These are phyloP conservation scores for Sphaerulina vaccinii DNA, from an alignment of 2,329 filamentous ascomycete species.

Conservation along the genomic window DNA sequence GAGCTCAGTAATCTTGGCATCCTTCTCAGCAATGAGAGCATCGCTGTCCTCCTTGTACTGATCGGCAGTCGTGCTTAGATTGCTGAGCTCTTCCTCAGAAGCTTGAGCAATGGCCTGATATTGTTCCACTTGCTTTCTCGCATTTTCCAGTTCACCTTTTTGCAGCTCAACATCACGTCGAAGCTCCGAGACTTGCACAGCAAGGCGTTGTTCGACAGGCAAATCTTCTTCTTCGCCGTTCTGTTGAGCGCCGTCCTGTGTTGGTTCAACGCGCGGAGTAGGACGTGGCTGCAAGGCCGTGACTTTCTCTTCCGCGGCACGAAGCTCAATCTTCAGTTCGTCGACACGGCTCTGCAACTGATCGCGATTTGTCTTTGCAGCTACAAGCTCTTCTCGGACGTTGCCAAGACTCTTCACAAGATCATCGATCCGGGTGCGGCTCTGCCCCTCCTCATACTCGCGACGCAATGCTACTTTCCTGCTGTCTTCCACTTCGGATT, in stretches of 20 bases:
- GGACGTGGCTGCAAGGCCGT: constrained; percentile 78
- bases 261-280: constrained; percentile 57
- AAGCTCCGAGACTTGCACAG: constrained; percentile 78
- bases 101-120: constrained; percentile 86
- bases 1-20: constrained; percentile 74
- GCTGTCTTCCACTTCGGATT: constrained; percentile 76
- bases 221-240: constrained; percentile 55
- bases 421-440: constrained; percentile 89
- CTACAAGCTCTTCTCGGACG: constrained; percentile 80
- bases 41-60: constrained; percentile 88
- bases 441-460: constrained; percentile 85
- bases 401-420: constrained; percentile 76
- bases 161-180: constrained; percentile 83
- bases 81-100: constrained; percentile 82
- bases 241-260: constrained; percentile 44
- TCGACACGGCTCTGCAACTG: constrained; percentile 86
- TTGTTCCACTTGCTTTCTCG: constrained; percentile 77
- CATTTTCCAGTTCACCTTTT: constrained; percentile 75
- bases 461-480: constrained; percentile 81
- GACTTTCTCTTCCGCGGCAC: constrained; percentile 83
- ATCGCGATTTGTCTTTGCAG: constrained; percentile 82
- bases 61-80: constrained; percentile 75
- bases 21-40: constrained; percentile 70
- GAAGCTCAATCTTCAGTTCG: constrained; percentile 82
- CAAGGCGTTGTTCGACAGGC: constrained; percentile 73